These are phyloP conservation scores for Sporothrix luriei DNA, from an alignment of 2,329 filamentous ascomycete species.

Conservation along the genomic window DNA sequence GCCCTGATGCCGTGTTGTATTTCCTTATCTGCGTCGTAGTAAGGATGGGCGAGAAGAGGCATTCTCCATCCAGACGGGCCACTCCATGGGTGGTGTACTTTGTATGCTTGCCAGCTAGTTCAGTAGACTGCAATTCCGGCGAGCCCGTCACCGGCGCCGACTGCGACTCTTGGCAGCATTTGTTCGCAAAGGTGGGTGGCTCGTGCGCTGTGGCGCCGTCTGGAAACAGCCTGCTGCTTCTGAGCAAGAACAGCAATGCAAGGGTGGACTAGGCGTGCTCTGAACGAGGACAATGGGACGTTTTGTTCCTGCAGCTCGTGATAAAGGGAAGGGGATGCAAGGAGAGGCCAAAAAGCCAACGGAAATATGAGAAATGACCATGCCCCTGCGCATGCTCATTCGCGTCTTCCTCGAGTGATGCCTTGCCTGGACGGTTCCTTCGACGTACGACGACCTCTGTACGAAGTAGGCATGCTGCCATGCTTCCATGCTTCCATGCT, in stretches of 20 bases:
- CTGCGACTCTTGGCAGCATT: neutral
- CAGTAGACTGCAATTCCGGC: constrained; percentile 26
- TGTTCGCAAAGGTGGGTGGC: neutral
- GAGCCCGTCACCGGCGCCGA: constrained; percentile 11
- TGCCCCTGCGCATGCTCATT: neutral
- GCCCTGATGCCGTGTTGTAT: neutral
- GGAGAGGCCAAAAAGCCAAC: neutral
- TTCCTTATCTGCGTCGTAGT: constrained; percentile 17
- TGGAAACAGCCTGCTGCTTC: neutral
- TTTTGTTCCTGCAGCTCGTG: constrained; percentile 11
- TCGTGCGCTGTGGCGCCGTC: constrained; percentile 1
- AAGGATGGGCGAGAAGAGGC: neutral
- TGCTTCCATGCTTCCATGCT: too few relatives aligned
- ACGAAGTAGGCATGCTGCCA: too few relatives aligned
- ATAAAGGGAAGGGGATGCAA: neutral
- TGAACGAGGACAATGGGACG: neutral
- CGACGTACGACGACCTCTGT: neutral
- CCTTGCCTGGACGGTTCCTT: neutral
- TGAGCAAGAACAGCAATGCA: neutral
- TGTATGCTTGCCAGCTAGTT: neutral
- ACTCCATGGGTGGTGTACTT: neutral
- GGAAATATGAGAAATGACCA: constrained; percentile 16
- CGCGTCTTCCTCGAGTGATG: neutral
- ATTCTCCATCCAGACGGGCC: neutral
- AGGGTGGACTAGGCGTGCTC: neutral